Conservation (phyloP, 176 grass and related monocot genomes). For the Musa troglodytarum region DNA sequence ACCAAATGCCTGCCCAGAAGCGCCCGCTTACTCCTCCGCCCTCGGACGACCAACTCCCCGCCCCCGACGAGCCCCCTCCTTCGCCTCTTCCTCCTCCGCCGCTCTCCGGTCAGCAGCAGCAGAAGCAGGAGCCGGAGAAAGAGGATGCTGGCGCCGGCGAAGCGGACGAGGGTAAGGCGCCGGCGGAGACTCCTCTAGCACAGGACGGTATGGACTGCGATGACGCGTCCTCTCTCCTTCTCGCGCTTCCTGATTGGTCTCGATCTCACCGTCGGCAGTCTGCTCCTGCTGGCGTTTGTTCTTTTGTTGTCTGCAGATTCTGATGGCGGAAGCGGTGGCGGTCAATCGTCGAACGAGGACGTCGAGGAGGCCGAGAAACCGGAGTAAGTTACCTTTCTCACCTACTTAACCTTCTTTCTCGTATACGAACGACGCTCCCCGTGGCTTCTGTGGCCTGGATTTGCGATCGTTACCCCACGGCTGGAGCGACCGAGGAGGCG, state of each 20-base stretch:
- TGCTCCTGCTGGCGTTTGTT: background rate
- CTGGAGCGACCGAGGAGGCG: background rate
- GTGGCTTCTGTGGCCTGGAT: background rate
- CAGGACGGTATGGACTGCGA: background rate
- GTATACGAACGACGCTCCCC: background rate
- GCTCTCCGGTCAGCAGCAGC: background rate
- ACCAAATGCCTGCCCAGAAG: slow-evolving; percentile 60
- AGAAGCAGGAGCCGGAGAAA: slow-evolving; percentile 2
- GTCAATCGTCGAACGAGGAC: slow-evolving; percentile 23
- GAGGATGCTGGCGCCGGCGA: slow-evolving; percentile 13
- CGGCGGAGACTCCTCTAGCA: background rate
- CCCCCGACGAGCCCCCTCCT: slow-evolving; percentile 8
- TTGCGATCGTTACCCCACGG: slow-evolving; percentile 14
- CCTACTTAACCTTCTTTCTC: background rate
- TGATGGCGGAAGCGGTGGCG: background rate
- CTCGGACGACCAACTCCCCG: slow-evolving; percentile 20
- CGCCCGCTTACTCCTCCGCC: slow-evolving; percentile 29
- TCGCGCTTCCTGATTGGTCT: background rate
- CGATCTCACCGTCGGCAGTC: slow-evolving; percentile 6
- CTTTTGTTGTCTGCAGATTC: background rate
- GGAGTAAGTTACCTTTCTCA: slow-evolving; percentile 17
- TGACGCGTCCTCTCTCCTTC: background rate
- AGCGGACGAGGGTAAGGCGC: background rate
- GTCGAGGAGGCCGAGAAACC: slow-evolving; percentile 24
- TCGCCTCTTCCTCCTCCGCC: background rate